Base-by-base conservation (phyloP, 116 monocot species). In the Zostera marina region DNA sequence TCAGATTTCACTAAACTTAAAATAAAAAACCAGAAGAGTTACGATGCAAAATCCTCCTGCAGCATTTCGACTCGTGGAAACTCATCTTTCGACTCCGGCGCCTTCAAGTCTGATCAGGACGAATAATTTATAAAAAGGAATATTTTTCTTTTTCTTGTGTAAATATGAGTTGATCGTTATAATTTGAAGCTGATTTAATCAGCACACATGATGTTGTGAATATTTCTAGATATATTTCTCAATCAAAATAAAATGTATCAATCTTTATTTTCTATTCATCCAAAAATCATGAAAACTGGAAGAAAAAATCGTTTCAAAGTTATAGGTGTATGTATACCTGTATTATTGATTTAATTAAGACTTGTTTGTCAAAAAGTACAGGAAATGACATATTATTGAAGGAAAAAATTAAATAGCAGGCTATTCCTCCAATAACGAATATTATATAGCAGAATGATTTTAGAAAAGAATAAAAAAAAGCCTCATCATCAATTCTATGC, bases 1-100 rank as follows among this genome's bases (percentile, higher is more conserved):
- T 45, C 79, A 7, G 74, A 79, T 54, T 68, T 79, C 66, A 79
- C 71, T 79, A 68, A 77, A 55, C 68, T 84, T 12, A 76, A 74
- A 71, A 23, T 77, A 3, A 67, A 62, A 39, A 54, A n/a, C 44
- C 65, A 64, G 44, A 66, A 60, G 21, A 38, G 9, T 0, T 8
- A 49, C 42, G 41, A 40, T 7, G 42, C 0, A 2, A 41, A 51
- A 21, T 51, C 49, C 16, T 16, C 2, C 3, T 0, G 49, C 49
- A 51, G 49, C 20, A 1, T 0, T 2, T 51, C 49, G 16, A 17
- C 49, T 51, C 2, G 19, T 5, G 20, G 8, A 21, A 10, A 51
- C 9, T 17, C 9, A 2, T 51, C 49, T 51, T 51, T 7, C 49
- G 8, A 19, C 20, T 51, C 20, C 20, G 20, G 17, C 15, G 20